Conservation (phyloP, 2,329 filamentous ascomycete species). For the Colletotrichum sp. region DNA sequence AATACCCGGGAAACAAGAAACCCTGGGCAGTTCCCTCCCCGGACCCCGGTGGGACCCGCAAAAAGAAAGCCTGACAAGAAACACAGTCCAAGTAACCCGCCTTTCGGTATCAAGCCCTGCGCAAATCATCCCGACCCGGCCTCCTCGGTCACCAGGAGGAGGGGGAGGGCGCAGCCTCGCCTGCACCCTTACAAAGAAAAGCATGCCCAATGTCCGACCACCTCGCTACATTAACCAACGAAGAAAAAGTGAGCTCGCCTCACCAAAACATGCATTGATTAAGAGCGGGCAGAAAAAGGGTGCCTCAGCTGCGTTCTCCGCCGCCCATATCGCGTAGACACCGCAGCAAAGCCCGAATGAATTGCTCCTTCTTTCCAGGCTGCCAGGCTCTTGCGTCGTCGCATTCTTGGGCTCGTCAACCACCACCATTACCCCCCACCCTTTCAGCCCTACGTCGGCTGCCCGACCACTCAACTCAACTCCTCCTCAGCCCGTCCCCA, state of each 20-base stretch:
- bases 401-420: background rate
- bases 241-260: background rate
- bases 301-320: background rate
- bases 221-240: background rate
- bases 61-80: background rate
- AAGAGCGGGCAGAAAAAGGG: background rate
- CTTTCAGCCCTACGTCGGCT: slow-evolving; percentile 10
- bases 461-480: background rate
- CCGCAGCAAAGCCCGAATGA: background rate
- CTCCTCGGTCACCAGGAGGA: background rate
- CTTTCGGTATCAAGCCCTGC: slow-evolving; percentile 2
- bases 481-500: background rate
- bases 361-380: background rate
- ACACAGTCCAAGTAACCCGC: background rate
- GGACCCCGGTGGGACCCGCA: background rate
- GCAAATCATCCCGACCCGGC: slow-evolving; percentile 3
- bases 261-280: background rate
- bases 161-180: background rate
- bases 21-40: background rate
- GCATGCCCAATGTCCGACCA: background rate
- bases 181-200: background rate
- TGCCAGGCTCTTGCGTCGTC: background rate
- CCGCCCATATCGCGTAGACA: background rate
- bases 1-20: background rate
- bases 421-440: background rate